These are phyloP conservation scores for Nothophytophthora sp. DNA, from an alignment of 352 stramenopile genomes.

Conservation along the genomic window DNA sequence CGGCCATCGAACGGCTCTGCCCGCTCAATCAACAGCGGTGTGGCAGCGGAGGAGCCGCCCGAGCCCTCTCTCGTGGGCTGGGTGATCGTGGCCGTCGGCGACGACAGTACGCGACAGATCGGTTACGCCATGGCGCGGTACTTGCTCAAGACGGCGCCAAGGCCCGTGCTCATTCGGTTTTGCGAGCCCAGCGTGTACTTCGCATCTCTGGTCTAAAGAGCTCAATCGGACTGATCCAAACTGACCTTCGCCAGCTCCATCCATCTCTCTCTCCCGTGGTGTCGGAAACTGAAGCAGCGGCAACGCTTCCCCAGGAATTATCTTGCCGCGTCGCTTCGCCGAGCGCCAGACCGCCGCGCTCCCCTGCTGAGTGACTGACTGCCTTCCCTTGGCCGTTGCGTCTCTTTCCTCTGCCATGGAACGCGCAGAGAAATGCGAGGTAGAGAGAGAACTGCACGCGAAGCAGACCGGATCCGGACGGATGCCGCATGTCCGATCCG, in stretches of 20 bases:
- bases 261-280: constrained; percentile 9
- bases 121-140: constrained; percentile 69
- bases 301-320: no score
- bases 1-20: constrained; percentile 15
- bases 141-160: constrained; percentile 63
- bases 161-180: constrained; percentile 72
- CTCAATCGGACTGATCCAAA: constrained; percentile 5
- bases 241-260: no score
- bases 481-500: no score
- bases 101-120: constrained; percentile 68
- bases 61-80: constrained; percentile 45
- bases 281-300: constrained; percentile 4
- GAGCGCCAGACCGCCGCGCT: no score
- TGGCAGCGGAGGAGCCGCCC: constrained; percentile 17
- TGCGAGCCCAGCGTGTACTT: constrained; percentile 82
- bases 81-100: constrained; percentile 70
- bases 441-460: no score
- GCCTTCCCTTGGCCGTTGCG: no score
- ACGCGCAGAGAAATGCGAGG: no score
- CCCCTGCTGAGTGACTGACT: no score
- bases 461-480: no score
- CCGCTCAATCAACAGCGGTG: constrained; percentile 8
- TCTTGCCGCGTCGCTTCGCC: no score
- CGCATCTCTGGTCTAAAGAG: constrained; percentile 44
- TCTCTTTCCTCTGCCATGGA: no score